Base-by-base conservation (phyloP, 768 basidiomycete genomes). In the Nevesoporus exiguus region DNA sequence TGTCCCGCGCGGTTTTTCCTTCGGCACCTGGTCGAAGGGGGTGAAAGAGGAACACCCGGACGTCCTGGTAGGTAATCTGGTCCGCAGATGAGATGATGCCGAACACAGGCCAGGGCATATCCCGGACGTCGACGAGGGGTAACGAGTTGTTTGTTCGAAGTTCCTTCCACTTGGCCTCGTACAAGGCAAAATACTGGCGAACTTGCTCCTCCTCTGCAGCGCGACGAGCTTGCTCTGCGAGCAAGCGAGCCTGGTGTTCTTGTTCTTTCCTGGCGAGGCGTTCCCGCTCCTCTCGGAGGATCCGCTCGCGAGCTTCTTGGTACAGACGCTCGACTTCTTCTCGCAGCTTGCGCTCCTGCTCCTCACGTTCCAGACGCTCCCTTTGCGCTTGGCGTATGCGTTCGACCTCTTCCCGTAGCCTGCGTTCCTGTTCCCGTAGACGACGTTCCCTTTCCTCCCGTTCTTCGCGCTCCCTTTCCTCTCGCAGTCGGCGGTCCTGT, bases 31-130 rank as follows among this genome's bases (percentile, higher is more conserved):
- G 62, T 33, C 72, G 71, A 33, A 56, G 63, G 24, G 70, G 67
- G 57, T 76, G 71, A 47, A 75, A 69, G 24, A 80, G 43, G 63
- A 83, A 83, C 34, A 64, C 56, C 1, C 57, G 53, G 3, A 82
- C 64, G 17, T 50, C 62, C 10, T 69, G 61, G 22, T 56, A 46
- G 2, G 76, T 73, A 58, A 81, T 70, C n/a, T 75, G 66, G 2
- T 61, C 63, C 10, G 53, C 58, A 22, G 60, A 54, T 3, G 40
- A 45, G 17, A 62, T 19, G 21, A 48, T 37, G 41, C 65, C 44
- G 17, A 79, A 62, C 30, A 73, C 50, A 0, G 80, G 78, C 80
- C 80, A 80, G 10, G 80, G 79, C 47, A 81, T 55, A 47, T 75
- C 65, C 22, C 42, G 44, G 53, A 74, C 71, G 10, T 60, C 19